phyloP scores from a whole-genome alignment of 768 basidiomycete species.

The Suillus decipiens region DNA sequence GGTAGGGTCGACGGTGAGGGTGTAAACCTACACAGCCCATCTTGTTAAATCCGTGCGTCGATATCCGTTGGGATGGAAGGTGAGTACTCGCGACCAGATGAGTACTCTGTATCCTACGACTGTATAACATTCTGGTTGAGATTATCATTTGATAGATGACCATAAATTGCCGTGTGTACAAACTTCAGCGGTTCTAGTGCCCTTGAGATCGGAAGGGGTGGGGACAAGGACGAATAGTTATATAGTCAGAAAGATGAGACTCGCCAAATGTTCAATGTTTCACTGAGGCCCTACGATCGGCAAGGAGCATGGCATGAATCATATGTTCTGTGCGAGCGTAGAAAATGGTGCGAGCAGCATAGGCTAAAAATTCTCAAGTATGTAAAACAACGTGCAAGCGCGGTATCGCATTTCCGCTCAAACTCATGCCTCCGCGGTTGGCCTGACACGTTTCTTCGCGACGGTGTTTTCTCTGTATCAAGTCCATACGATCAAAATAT shows the following conservation, averaged over 20 bases:
- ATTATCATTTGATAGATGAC: too few species aligned
- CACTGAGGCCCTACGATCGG: background rate
- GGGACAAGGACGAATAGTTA: too few species aligned
- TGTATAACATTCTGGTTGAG: too few species aligned
- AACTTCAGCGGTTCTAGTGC: too few species aligned
- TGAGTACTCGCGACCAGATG: slow-evolving; percentile 76
- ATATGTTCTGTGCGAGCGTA: slow-evolving; percentile 22
- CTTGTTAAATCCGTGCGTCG: slow-evolving; percentile 60
- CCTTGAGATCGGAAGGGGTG: too few species aligned
- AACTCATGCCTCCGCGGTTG: slow-evolving; percentile 49
- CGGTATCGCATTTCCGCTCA: slow-evolving; percentile 24
- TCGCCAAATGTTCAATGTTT: background rate
- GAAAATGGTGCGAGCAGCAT: slow-evolving; percentile 12
- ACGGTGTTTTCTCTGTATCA: slow-evolving; percentile 78
- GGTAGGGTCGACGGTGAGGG: slow-evolving; percentile 62
- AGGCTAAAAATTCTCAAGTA: slow-evolving; percentile 9
- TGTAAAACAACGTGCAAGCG: slow-evolving; percentile 19
- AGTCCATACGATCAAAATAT: background rate
- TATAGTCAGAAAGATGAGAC: background rate
- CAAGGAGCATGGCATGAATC: slow-evolving; percentile 14
- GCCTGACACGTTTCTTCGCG: slow-evolving; percentile 81
- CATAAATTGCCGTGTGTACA: too few species aligned
- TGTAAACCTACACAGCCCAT: slow-evolving; percentile 79
- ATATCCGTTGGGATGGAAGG: slow-evolving; percentile 62
- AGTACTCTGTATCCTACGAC: too few species aligned